Base-by-base conservation (phyloP, 768 basidiomycete genomes). In the Rhizopogon salebrosus region DNA sequence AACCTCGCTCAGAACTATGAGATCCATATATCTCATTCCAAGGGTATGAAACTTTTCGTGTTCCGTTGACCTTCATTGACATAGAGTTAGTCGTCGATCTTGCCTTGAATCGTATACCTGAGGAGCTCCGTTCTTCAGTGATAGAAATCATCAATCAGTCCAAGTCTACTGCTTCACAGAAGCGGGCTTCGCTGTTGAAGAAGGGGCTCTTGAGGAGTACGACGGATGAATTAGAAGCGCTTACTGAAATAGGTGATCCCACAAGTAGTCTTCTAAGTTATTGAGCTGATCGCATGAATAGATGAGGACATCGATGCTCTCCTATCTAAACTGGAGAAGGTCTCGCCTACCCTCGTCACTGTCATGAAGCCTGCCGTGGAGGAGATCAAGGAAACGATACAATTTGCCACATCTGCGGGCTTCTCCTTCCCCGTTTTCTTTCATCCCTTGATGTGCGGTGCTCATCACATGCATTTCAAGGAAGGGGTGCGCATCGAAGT, bases 401-500 rank as follows among this genome's bases (percentile, higher is more conserved):
- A 80, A 41, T 80, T 78, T 51, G 83, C 85, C 3, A 65, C 66
- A 14, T 73, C 79, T 4, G 79, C 86, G 0, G 88, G 89, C 0
- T 84, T 90, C 18, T 69, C 73, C 2, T 72, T 81, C n/a, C 74
- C 77, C 0, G 78, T 92, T 45, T 72, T 74, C 38, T 83, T 93
- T 69, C 80, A 79, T 54, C 91, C 89, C 3, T 70, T 92, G 24
- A 87, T 91, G 84, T 72, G 89, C 23, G 81, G 82, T 11, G 76
- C 72, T 51, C 84, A 86, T 55, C 80, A 80, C 55, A 64, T 72
- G 1, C 75, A 84, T 60, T 89, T 90, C 72, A 82, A 80, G 35
- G 80, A 85, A 43, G 92, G 92, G 0, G 73, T 92, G 29, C 73
- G 89, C 41, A 75, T 94, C 45, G 89, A 92, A 60, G 82, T 92